Evolutionary conservation across 31 red algal species (phyloP).

Genomic region (Endocladia muricata): DNA sequence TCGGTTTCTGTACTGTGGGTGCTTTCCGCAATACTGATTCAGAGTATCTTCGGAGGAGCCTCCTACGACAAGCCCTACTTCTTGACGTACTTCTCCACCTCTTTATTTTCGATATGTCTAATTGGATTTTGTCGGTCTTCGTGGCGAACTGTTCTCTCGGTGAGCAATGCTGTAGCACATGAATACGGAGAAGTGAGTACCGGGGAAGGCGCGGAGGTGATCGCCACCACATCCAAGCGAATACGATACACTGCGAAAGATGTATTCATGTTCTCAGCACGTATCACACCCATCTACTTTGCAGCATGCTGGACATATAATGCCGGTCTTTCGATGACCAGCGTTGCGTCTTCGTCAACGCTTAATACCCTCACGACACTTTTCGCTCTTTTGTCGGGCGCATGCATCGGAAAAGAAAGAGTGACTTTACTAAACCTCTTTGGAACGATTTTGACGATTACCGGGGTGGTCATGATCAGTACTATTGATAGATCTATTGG

Average conservation of each 20-base stretch:
- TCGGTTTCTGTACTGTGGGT: slow-evolving; percentile 88
- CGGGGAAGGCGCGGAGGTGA: not conserved
- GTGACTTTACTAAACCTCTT: slow-evolving; percentile 51
- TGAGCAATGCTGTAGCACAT: no score
- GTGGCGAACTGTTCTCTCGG: slow-evolving; percentile 45
- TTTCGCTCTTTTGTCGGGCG: slow-evolving; percentile 71
- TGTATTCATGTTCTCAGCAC: not conserved
- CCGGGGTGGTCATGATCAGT: slow-evolving; percentile 61
- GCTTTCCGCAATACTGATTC: slow-evolving; percentile 68
- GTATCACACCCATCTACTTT: slow-evolving; percentile 70
- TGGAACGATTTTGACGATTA: slow-evolving; percentile 43
- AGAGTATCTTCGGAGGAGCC: slow-evolving; percentile 49
- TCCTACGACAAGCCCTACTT: slow-evolving; percentile 78
- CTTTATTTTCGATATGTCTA: slow-evolving; percentile 71
- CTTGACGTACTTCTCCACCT: slow-evolving; percentile 72
- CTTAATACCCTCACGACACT: slow-evolving; percentile 68
- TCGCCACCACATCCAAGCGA: not conserved
- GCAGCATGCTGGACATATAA: slow-evolving; percentile 69
- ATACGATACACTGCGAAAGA: not conserved
- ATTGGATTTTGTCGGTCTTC: slow-evolving; percentile 42
- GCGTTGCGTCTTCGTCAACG: slow-evolving; percentile 79
- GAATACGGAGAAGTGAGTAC: no score
- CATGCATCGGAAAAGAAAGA: slow-evolving; percentile 39
- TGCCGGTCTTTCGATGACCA: slow-evolving; percentile 65
- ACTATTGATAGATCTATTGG: slow-evolving; percentile 37